Evolutionary conservation across 352 stramenopile genomes (phyloP).

Genomic region (Globisporangium canariense): DNA sequence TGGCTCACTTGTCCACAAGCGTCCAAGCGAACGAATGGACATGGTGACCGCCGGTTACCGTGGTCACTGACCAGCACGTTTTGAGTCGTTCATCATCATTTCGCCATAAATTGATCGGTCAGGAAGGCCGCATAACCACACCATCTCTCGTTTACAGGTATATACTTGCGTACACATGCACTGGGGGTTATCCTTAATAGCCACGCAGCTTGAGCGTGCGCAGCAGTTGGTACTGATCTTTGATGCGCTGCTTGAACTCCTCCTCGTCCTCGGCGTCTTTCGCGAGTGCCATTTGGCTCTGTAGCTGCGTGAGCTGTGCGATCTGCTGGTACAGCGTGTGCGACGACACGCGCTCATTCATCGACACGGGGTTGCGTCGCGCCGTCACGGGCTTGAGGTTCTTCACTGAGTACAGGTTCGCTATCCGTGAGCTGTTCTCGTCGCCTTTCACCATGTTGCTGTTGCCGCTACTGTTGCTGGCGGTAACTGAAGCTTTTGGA

Average conservation of each 20-base stretch:
- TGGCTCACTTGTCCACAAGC: too few relatives aligned
- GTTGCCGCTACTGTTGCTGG: not conserved
- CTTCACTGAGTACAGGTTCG: constrained; percentile 19
- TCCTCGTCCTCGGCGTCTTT: constrained; percentile 45
- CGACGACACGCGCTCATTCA: constrained; percentile 39
- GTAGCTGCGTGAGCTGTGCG: constrained; percentile 45
- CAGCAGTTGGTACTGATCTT: constrained; percentile 54
- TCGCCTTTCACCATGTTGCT: not conserved
- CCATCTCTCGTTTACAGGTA: too few relatives aligned
- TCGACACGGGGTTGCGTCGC: constrained; percentile 18
- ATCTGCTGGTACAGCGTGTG: constrained; percentile 47
- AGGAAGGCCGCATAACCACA: too few relatives aligned
- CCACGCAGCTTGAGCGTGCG: constrained; percentile 41
- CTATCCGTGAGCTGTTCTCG: constrained; percentile 20
- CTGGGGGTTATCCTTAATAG: constrained; percentile 6
- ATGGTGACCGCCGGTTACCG: too few relatives aligned
- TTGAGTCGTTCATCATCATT: too few relatives aligned
- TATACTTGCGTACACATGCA: too few relatives aligned
- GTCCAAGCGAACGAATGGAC: too few relatives aligned
- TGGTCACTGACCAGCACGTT: too few relatives aligned
- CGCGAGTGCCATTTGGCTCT: constrained; percentile 45
- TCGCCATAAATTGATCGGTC: too few relatives aligned
- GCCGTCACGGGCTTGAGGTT: constrained; percentile 11
- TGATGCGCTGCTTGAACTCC: constrained; percentile 47
- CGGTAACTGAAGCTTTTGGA: not conserved